Base-by-base conservation (phyloP, 805 yeast genomes). In the Yamadazyma takamatsuzukensis region DNA sequence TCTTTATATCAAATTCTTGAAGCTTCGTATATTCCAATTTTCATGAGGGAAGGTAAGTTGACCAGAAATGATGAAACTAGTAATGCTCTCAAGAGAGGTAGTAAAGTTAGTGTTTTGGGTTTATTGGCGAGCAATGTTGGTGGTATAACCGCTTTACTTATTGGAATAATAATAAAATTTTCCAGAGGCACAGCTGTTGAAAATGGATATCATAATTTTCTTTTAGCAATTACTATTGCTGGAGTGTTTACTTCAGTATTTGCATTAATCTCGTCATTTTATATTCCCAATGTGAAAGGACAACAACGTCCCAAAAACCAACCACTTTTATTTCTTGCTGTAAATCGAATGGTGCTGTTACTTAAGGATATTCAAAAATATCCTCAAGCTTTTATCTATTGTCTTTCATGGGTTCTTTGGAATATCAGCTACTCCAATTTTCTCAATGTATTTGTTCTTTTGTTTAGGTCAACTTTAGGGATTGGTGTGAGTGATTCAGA, bases 341-440 rank as follows among this genome's bases (percentile, higher is more conserved):
- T 53, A 7, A 56, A 51, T 25, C 42, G 68, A 29, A 45, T 57
- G 25, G 31, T 48, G 29, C 5, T 10, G 1, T 38, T 63, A 35
- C 11, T 54, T 10, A 46, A 40, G 21, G 37, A 51, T 17, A 56
- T 64, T 15, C 40, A 41, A 15, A 36, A 47, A 27, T 55, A 60
- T 36, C 60, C 59, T 4, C 39, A 63, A 31, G 70, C 68, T 0
- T 59, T 60, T 32, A 18, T 54, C 8, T 47, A 56, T 17, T 59
- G 66, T 45, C 24, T 61, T n/a, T 52, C 61, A 0, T 64, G 70
- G 70, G 68, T 64, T 2, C 48, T 64, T 16, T 64, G 71, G 70
- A 63, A 65, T 32, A 55, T 63, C 11, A 49, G 52, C 5, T 61
- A 48, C 29, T 39, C 56, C 8, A 63, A 62, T 30, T 65, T 61